These are phyloP conservation scores for Hanseniaspora meyeri DNA, from an alignment of 805 yeast species.

Conservation along the genomic window DNA sequence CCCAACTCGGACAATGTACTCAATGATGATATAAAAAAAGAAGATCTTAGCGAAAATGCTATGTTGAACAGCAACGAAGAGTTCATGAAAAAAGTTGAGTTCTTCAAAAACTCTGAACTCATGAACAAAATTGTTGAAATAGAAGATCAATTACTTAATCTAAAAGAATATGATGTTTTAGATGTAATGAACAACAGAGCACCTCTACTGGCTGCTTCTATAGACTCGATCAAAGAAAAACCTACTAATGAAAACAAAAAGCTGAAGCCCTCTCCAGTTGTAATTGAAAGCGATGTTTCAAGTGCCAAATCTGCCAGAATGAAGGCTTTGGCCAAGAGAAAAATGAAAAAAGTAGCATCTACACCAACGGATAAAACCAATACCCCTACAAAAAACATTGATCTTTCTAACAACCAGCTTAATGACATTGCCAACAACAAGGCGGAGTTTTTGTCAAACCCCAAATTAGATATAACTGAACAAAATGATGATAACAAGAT, in stretches of 20 bases:
- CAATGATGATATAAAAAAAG: slow-evolving; percentile 22
- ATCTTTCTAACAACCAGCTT: slow-evolving; percentile 15
- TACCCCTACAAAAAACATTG: slow-evolving; percentile 24
- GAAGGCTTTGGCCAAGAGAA: slow-evolving; percentile 87
- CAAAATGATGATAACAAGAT: slow-evolving; percentile 63
- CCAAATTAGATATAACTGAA: slow-evolving; percentile 52
- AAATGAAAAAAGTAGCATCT: slow-evolving; percentile 59
- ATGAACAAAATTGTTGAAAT: slow-evolving; percentile 23
- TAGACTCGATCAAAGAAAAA: slow-evolving; percentile 19
- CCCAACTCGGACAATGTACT: slow-evolving; percentile 44
- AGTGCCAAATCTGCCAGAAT: slow-evolving; percentile 48
- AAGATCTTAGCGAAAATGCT: slow-evolving; percentile 19
- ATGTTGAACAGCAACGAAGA: slow-evolving; percentile 27
- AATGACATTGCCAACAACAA: slow-evolving; percentile 20
- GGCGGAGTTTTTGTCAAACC: slow-evolving; percentile 23
- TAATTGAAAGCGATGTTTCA: slow-evolving; percentile 12
- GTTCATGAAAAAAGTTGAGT: slow-evolving; percentile 24
- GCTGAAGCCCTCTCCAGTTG: slow-evolving; percentile 17
- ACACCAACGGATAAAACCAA: slow-evolving; percentile 17
- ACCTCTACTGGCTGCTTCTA: slow-evolving; percentile 28
- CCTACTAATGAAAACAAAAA: slow-evolving; percentile 2
- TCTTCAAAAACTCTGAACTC: slow-evolving; percentile 19
- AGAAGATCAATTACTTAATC: slow-evolving; percentile 32
- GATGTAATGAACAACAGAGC: slow-evolving; percentile 40
- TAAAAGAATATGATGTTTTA: slow-evolving; percentile 39